These are phyloP conservation scores for Oxalis stricta DNA, from an alignment of 441 rosid genomes.

Conservation along the genomic window DNA sequence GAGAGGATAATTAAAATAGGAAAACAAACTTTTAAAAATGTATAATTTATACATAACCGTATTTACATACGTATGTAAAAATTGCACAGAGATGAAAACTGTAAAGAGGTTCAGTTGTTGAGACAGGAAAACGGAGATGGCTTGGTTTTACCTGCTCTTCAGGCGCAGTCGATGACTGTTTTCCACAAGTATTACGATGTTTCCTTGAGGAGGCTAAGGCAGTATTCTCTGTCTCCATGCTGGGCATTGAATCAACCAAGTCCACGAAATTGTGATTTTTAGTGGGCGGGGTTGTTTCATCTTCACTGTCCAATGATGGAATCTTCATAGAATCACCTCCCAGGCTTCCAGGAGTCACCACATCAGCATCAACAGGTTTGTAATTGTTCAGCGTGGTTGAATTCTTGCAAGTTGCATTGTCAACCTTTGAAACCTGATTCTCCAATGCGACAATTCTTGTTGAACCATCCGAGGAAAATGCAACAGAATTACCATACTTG, in stretches of 20 bases:
- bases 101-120: background rate
- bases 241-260: conserved; percentile 20
- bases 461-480: conserved; percentile 22
- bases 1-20: background rate
- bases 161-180: conserved; percentile 14
- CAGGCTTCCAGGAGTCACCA: conserved; percentile 15
- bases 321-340: conserved; percentile 26
- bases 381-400: conserved; percentile 22
- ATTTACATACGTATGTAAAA: no score
- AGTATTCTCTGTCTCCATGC: conserved; percentile 18
- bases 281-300: conserved; percentile 11
- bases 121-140: background rate
- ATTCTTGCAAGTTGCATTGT: conserved; percentile 25
- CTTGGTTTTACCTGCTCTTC: conserved; percentile 29
- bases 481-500: conserved; percentile 21
- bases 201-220: conserved; percentile 25
- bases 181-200: conserved; percentile 13
- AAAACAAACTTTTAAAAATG: no score
- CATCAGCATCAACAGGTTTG: conserved; percentile 20
- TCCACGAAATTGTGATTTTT: conserved; percentile 19
- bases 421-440: conserved; percentile 18
- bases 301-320: conserved; percentile 28
- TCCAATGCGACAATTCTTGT: conserved; percentile 16
- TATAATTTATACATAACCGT: no score
- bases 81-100: no score